A percentile compares a stretch with the other conserved stretches of the same genome.
Evolutionary conservation across 768 basidiomycete genomes (phyloP).

Genomic region (Tubosaeta sp.): DNA sequence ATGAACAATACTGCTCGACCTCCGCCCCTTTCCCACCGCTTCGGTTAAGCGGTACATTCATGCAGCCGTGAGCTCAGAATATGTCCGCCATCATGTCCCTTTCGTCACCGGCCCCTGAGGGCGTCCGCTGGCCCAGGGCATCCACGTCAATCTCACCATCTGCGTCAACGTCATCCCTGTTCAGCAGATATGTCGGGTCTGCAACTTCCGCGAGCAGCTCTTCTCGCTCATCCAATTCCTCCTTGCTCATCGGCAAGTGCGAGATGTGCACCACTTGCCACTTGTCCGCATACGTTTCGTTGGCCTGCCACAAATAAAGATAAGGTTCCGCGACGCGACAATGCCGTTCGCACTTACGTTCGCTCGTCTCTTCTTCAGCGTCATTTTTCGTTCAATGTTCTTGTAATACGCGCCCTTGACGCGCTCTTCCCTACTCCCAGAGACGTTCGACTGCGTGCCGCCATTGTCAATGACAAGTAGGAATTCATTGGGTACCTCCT

Average conservation of each 20-base stretch:
- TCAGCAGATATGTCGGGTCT: slow-evolving; percentile 58
- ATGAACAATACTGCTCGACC: neutral
- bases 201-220: slow-evolving; percentile 73
- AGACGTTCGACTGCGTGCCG: slow-evolving; percentile 33
- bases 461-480: slow-evolving; percentile 70
- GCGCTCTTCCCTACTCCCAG: slow-evolving; percentile 37
- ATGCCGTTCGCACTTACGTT: slow-evolving; percentile 48
- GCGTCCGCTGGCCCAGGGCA: slow-evolving; percentile 59
- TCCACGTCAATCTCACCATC: slow-evolving; percentile 53
- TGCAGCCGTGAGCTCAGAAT: slow-evolving; percentile 17
- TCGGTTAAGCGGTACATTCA: neutral
- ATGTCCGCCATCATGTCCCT: slow-evolving; percentile 32
- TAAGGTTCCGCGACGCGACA: slow-evolving; percentile 1
- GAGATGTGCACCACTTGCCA: slow-evolving; percentile 77
- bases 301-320: slow-evolving; percentile 38
- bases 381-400: slow-evolving; percentile 85
- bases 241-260: slow-evolving; percentile 65
- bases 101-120: slow-evolving; percentile 43
- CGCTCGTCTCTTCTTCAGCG: slow-evolving; percentile 76
- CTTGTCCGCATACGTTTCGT: slow-evolving; percentile 73
- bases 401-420: slow-evolving; percentile 82
- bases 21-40: neutral
- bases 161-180: slow-evolving; percentile 48
- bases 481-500: slow-evolving; percentile 83
- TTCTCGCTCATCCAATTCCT: slow-evolving; percentile 74